A percentile compares a stretch with the other conserved stretches of the same genome.
Evolutionary conservation across 768 basidiomycete genomes (phyloP).

Genomic region (Vararia minispora): DNA sequence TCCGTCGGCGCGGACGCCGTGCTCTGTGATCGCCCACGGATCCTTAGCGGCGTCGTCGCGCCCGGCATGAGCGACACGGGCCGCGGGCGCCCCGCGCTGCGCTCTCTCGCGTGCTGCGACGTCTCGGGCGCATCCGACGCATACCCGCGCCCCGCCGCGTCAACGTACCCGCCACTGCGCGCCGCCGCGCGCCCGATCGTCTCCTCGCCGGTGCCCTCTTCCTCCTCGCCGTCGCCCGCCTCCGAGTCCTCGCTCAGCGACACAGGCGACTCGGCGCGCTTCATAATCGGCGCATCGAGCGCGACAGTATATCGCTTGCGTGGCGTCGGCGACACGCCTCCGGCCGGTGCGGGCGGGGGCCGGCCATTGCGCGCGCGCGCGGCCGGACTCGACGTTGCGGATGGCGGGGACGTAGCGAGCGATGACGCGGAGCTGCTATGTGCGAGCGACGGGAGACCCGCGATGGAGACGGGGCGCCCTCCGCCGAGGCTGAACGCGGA

Average conservation of each 20-base stretch:
- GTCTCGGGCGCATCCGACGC: slow-evolving; percentile 1
- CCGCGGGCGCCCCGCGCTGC: slow-evolving; percentile 10
- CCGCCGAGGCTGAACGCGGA: slow-evolving; percentile 5
- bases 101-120: slow-evolving; percentile 10
- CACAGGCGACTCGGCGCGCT: slow-evolving; percentile 10
- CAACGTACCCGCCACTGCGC: slow-evolving; percentile 13
- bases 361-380: slow-evolving; percentile 3
- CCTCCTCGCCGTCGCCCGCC: slow-evolving; percentile 25
- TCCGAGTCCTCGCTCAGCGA: slow-evolving; percentile 16
- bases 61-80: background rate
- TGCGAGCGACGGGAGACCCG: slow-evolving; percentile 29
- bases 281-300: slow-evolving; percentile 59
- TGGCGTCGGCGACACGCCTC: slow-evolving; percentile 53
- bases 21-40: slow-evolving; percentile 10
- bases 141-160: background rate
- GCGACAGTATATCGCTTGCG: slow-evolving; percentile 83
- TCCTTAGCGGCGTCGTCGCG: slow-evolving; percentile 16
- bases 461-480: slow-evolving; percentile 31
- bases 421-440: slow-evolving; percentile 9
- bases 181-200: slow-evolving; percentile 38
- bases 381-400: slow-evolving; percentile 19
- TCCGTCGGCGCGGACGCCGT: slow-evolving; percentile 6
- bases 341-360: slow-evolving; percentile 38
- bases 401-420: slow-evolving; percentile 10
- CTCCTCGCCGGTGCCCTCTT: slow-evolving; percentile 37